Base-by-base conservation (phyloP, 2,329 filamentous ascomycete species). In the Colletotrichum navitas region DNA sequence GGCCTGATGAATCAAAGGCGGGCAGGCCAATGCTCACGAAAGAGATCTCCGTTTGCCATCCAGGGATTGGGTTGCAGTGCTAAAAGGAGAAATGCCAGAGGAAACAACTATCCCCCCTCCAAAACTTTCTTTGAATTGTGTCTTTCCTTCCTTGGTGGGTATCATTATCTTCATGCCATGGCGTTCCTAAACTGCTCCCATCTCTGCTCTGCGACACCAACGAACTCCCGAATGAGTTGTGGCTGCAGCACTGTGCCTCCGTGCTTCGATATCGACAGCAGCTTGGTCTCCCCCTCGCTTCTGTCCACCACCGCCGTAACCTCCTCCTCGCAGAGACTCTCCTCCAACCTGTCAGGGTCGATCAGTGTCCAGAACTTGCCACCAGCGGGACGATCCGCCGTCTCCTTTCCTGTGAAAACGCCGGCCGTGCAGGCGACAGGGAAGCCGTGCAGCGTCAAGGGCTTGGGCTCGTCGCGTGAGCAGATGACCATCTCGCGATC, bases 301-400 rank as follows among this genome's bases (percentile, higher is more conserved):
- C 84, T 84, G 78, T 95, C 92, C n/a, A 97, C 89, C 60, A 96
- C 91, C 43, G 97, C 84, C 3, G 91, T 95, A n/a, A 96, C 85
- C n/a, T 83, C 88, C 85, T 99, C 96, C 73, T 91, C 86, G 78
- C 94, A 97, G 54, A 97, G 82, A 11, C 88, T 89, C 83, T 98
- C 96, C 83, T 99, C 96, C 76, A 97, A 92, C 29, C 90, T 89
- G 83, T 99, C 96, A 2, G 94, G 94, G 82, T 99, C 96, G 8
- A 93, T 89, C 68, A 99, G 82, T 3, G 98, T 84, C 94, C 94
- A 97, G 78, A 85, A 86, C 77, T 85, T 86, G 74, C 82, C 86
- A 75, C 82, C 80, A 2, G 79, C 78, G 59, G 80, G 82, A 74
- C 79, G 81, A 68, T 84, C 82, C 32, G 84, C 84, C 36, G 84